phyloP scores from a whole-genome alignment of 169 alveolate species.

The Cryptosporidium canis region DNA sequence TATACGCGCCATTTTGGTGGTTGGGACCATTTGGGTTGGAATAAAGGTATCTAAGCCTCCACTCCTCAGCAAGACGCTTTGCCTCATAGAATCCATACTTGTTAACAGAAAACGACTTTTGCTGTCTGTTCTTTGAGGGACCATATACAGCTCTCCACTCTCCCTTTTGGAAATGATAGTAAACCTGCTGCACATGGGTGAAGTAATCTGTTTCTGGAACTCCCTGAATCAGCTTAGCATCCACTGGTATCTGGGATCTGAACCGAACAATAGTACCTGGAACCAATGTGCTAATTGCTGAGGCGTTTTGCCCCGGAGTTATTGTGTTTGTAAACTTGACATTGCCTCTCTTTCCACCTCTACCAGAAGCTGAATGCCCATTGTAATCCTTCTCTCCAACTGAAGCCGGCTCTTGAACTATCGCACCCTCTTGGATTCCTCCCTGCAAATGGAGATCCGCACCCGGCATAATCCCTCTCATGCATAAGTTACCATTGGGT shows the following conservation, averaged over 20 bases:
- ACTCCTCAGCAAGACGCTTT: constrained; percentile 55
- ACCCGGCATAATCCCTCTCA: background rate
- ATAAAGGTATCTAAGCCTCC: constrained; percentile 62
- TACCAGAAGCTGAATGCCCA: background rate
- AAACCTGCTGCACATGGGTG: constrained; percentile 67
- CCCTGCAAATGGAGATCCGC: background rate
- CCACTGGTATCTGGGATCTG: constrained; percentile 70
- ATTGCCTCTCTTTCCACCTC: background rate
- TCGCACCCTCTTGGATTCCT: background rate
- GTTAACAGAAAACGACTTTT: constrained; percentile 61
- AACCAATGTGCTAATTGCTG: constrained; percentile 35
- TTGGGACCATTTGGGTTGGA: constrained; percentile 31
- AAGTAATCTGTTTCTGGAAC: constrained; percentile 71
- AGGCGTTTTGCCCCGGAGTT: background rate
- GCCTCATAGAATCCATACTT: constrained; percentile 70
- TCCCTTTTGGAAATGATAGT: constrained; percentile 68
- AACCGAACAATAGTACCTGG: constrained; percentile 70
- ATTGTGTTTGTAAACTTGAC: background rate
- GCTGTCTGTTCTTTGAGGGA: constrained; percentile 71
- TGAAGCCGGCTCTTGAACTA: background rate
- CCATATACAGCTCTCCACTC: constrained; percentile 73
- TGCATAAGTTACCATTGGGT: background rate
- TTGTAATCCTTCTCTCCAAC: background rate
- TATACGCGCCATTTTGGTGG: background rate
- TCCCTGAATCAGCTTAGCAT: constrained; percentile 60